These are phyloP conservation scores for Taxillus chinensis DNA, from an alignment of 164 flowering plant genomes.

Conservation along the genomic window DNA sequence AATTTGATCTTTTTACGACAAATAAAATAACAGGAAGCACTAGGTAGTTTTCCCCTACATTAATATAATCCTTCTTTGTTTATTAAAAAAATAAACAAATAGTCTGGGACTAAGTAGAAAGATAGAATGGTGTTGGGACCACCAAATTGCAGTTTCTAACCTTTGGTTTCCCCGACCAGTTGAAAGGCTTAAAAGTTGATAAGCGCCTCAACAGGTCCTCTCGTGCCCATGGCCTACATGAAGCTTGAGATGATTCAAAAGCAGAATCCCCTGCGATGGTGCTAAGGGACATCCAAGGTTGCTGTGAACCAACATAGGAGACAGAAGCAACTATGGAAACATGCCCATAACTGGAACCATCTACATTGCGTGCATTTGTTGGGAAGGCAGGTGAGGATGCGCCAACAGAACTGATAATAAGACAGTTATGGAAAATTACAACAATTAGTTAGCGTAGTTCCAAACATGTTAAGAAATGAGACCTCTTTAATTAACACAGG, in stretches of 20 bases:
- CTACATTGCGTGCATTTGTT: slow-evolving; percentile 54
- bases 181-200: slow-evolving; percentile 77
- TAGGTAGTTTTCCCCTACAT: too few species aligned
- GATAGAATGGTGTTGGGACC: too few species aligned
- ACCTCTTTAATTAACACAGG: too few species aligned
- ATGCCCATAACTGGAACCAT: slow-evolving; percentile 49
- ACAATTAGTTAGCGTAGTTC: not conserved
- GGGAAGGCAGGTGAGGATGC: slow-evolving; percentile 92
- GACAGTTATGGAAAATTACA: not conserved
- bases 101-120: too few species aligned
- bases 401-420: slow-evolving; percentile 77
- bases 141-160: slow-evolving; percentile 21
- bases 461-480: not conserved
- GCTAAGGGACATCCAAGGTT: slow-evolving; percentile 57
- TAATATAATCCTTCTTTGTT: too few species aligned
- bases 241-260: slow-evolving; percentile 64
- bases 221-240: slow-evolving; percentile 98
- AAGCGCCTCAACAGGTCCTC: slow-evolving; percentile 89
- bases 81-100: too few species aligned
- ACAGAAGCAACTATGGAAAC: slow-evolving; percentile 70
- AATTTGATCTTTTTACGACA: too few species aligned
- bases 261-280: slow-evolving; percentile 75
- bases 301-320: slow-evolving; percentile 64
- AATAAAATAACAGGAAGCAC: too few species aligned
- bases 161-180: slow-evolving; percentile 94